These are phyloP conservation scores for Neonectria sp. DNA, from an alignment of 2,329 filamentous ascomycete species.

Conservation along the genomic window DNA sequence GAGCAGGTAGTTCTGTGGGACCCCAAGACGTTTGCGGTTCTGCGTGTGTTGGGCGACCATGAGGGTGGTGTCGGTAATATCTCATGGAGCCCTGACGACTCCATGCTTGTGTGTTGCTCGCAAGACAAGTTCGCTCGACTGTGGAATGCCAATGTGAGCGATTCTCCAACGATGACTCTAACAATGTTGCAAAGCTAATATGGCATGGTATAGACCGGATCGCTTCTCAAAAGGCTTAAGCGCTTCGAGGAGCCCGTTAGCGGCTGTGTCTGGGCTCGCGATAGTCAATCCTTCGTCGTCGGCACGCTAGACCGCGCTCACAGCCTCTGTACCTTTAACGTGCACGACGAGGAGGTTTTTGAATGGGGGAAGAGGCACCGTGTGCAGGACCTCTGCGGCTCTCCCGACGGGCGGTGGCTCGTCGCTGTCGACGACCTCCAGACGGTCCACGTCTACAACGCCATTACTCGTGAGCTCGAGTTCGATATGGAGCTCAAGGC, in stretches of 20 bases:
- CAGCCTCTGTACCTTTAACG: conserved; percentile 80
- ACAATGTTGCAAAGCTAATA: conserved; percentile 36
- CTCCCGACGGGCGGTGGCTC: conserved; percentile 83
- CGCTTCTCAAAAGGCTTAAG: conserved; percentile 73
- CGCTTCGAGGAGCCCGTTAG: conserved; percentile 89
- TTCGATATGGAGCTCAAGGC: conserved; percentile 78
- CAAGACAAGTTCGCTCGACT: conserved; percentile 81
- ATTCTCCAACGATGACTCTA: background rate
- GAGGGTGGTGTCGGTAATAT: conserved; percentile 82
- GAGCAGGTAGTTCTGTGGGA: conserved; percentile 87
- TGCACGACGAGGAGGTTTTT: conserved; percentile 72
- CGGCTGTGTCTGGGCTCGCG: conserved; percentile 89
- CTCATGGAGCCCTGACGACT: conserved; percentile 93
- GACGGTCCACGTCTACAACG: conserved; percentile 87
- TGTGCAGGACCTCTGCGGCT: conserved; percentile 88
- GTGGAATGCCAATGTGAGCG: conserved; percentile 79
- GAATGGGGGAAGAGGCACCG: conserved; percentile 81
- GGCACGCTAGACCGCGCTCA: conserved; percentile 79
- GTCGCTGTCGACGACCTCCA: conserved; percentile 81
- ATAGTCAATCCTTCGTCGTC: conserved; percentile 84
- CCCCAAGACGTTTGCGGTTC: conserved; percentile 76
- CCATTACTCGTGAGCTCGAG: conserved; percentile 79
- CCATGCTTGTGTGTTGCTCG: conserved; percentile 87
- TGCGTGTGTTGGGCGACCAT: conserved; percentile 77
- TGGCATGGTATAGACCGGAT: conserved; percentile 68